Conservation (phyloP, 2,329 filamentous ascomycete species). For the Arthrinium puccinioides region DNA sequence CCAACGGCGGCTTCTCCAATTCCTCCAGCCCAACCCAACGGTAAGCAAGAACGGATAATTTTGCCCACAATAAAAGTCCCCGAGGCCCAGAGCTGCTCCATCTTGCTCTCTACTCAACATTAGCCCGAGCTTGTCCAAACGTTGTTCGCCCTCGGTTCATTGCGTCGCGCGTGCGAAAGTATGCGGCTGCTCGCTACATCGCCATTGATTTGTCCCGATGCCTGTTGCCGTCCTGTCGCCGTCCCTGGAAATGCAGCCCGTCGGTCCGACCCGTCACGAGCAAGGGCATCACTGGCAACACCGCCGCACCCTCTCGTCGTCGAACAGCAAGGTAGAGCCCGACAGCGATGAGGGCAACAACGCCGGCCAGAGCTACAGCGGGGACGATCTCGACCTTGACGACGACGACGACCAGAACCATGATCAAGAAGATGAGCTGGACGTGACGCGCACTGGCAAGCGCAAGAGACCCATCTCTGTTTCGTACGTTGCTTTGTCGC, state of each 20-base stretch:
- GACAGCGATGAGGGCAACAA: constrained; percentile 41
- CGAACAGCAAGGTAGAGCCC: constrained; percentile 20
- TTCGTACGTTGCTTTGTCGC: constrained; percentile 40
- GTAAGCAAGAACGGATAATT: too few species aligned
- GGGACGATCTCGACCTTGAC: constrained; percentile 33
- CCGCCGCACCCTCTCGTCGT: constrained; percentile 15
- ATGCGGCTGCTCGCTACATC: too few species aligned
- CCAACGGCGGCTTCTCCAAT: too few species aligned
- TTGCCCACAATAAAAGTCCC: constrained; percentile 3
- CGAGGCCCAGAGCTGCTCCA: constrained; percentile 6
- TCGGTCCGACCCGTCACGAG: too few species aligned
- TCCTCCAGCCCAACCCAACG: too few species aligned
- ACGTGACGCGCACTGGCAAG: constrained; percentile 40
- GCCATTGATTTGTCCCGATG: constrained; percentile 11
- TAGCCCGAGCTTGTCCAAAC: constrained; percentile 29
- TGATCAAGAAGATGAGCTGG: constrained; percentile 23
- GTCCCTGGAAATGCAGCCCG: too few species aligned
- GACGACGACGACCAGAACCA: constrained; percentile 28
- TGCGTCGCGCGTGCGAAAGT: too few species aligned
- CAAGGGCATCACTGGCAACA: too few species aligned
- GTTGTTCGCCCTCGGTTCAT: background rate
- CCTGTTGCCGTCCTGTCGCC: too few species aligned
- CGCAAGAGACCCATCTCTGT: constrained; percentile 55
- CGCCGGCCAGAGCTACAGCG: constrained; percentile 33
- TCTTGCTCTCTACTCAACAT: constrained; percentile 34